Percentiles rank a stretch among this genome's conserved stretches.
Evolutionary conservation across 2,329 filamentous ascomycete species (phyloP).

Genomic region (Fonsecaea pugnacius): DNA sequence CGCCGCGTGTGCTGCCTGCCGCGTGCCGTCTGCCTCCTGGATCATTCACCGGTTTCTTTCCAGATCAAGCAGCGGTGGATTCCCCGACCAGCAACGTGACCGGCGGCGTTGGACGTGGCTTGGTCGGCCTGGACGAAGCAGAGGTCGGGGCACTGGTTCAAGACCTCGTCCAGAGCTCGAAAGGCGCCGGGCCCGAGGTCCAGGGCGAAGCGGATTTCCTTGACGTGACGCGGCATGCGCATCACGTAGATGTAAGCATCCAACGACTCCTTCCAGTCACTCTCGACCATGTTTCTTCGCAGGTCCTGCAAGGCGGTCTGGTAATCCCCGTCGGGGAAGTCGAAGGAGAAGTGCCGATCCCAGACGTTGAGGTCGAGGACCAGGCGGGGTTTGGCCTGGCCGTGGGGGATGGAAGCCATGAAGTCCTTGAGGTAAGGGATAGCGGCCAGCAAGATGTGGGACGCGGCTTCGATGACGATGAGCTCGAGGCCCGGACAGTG

Average conservation of each 20-base stretch:
- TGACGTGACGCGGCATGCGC: conserved; percentile 26
- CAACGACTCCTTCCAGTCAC: neutral
- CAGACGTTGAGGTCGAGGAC: conserved; percentile 27
- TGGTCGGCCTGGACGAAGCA: conserved; percentile 19
- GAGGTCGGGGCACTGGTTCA: conserved; percentile 15
- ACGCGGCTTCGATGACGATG: conserved; percentile 21
- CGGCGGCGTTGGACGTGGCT: neutral
- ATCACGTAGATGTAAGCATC: conserved; percentile 12
- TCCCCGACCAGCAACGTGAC: conserved; percentile 12
- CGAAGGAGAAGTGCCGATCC: conserved; percentile 32
- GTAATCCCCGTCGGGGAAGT: conserved; percentile 28
- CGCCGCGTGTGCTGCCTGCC: neutral
- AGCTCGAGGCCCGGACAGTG: conserved; percentile 21
- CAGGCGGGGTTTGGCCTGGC: conserved; percentile 19
- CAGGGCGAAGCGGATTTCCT: conserved; percentile 24
- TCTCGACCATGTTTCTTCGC: neutral
- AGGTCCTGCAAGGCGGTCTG: conserved; percentile 19
- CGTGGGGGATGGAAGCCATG: conserved; percentile 9
- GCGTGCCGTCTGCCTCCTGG: no score
- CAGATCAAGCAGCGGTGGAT: conserved; percentile 23
- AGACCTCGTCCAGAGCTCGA: conserved; percentile 23
- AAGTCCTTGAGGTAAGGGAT: conserved; percentile 30
- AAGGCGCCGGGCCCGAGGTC: conserved; percentile 24
- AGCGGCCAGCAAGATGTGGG: conserved; percentile 20
- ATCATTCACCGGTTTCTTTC: conserved; percentile 12